These are phyloP conservation scores for Salicornia ramosissima DNA, from an alignment of 148 eudicot genomes.

Conservation along the genomic window DNA sequence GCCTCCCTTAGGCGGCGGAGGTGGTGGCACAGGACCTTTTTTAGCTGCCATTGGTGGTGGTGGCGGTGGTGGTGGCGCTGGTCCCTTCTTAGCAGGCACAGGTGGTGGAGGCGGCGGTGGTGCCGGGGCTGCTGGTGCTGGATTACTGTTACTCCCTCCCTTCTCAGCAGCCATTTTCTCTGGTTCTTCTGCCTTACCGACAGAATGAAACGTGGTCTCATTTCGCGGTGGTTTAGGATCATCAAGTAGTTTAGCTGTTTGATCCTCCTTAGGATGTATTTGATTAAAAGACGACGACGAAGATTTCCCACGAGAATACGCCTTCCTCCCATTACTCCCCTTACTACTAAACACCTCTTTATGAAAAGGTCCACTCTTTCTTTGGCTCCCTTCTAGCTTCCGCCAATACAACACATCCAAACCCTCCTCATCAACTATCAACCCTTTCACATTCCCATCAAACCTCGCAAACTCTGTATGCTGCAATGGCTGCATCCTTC, in stretches of 20 bases:
- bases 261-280: conserved; percentile 30
- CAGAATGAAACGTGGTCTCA: conserved; percentile 4
- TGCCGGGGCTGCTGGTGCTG: too few relatives aligned
- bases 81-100: conserved; percentile 1
- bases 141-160: not conserved
- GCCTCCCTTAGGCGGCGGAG: conserved; percentile 37
- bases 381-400: conserved; percentile 54
- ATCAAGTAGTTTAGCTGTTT: conserved; percentile 21
- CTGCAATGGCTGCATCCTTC: conserved; percentile 14
- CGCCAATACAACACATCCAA: conserved; percentile 84
- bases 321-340: conserved; percentile 22
- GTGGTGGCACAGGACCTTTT: conserved; percentile 28
- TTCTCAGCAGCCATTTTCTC: not conserved
- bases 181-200: not conserved
- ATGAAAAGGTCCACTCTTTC: conserved; percentile 24
- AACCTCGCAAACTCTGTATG: conserved; percentile 38
- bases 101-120: conserved; percentile 36
- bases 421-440: conserved; percentile 85
- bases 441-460: conserved; percentile 54
- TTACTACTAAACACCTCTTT: conserved; percentile 29
- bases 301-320: conserved; percentile 45
- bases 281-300: conserved; percentile 51
- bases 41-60: conserved; percentile 25
- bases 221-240: conserved; percentile 1
- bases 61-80: conserved; percentile 25